phyloP scores from a whole-genome alignment of 352 stramenopile genomes.

The Stephanocyclus meneghinianus region DNA sequence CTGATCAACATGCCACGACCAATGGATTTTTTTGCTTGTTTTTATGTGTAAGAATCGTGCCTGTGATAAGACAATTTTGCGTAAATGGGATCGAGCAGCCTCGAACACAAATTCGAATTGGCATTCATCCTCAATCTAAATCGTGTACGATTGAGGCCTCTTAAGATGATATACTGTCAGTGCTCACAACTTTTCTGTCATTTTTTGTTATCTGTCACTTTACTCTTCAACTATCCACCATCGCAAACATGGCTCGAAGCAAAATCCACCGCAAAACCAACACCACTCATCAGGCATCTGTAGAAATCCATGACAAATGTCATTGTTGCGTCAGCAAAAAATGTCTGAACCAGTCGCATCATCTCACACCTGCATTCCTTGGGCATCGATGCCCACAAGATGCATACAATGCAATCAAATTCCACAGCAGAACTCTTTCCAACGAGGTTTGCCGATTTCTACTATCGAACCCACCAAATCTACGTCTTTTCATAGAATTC shows the following conservation, averaged over 20 bases:
- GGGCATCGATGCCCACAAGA: constrained; percentile 14
- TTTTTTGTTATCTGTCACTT: background rate
- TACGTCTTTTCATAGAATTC: background rate
- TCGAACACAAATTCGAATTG: too few species aligned
- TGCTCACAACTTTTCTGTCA: background rate
- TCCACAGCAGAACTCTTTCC: background rate
- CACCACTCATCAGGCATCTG: background rate
- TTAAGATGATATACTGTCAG: background rate
- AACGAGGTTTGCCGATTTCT: constrained; percentile 5
- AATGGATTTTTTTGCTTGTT: too few species aligned
- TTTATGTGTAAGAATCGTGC: too few species aligned
- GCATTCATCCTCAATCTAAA: too few species aligned
- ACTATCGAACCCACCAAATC: constrained; percentile 10
- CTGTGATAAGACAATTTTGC: too few species aligned
- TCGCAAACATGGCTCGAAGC: constrained; percentile 14
- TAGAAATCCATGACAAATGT: background rate
- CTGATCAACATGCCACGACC: too few species aligned
- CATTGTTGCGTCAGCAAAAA: background rate
- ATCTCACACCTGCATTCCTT: constrained; percentile 12
- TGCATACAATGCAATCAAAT: constrained; percentile 12
- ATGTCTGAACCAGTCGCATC: background rate
- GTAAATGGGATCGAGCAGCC: too few species aligned
- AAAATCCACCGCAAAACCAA: constrained; percentile 12
- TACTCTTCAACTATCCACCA: background rate
- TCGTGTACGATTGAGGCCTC: too few species aligned